Conservation (phyloP, 1,284 basidiomycete genomes). For the Ustilago lituana region DNA sequence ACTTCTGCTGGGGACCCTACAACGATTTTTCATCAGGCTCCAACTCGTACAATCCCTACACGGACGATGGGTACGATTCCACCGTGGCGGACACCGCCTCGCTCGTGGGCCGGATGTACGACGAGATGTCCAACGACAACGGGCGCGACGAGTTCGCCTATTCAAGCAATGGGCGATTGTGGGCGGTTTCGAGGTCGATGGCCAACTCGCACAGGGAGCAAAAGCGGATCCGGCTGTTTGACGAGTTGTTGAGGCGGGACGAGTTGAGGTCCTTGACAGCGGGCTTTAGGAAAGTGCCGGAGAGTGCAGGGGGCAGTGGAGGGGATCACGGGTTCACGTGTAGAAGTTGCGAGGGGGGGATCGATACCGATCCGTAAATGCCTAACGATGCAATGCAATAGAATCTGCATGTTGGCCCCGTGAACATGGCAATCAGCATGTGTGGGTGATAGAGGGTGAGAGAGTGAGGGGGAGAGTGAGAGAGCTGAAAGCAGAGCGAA, state of each 20-base stretch:
- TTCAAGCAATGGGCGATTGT: slow-evolving; percentile 3
- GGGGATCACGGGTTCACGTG: slow-evolving; percentile 3
- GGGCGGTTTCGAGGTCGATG: not conserved
- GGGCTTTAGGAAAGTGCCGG: slow-evolving; percentile 15
- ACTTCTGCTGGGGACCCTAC: too few relatives aligned
- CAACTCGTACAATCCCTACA: not conserved
- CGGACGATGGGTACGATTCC: slow-evolving; percentile 12
- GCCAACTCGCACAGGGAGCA: not conserved
- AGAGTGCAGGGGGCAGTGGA: slow-evolving; percentile 1
- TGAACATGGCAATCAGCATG: too few relatives aligned
- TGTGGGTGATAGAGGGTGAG: too few relatives aligned
- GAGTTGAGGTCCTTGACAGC: slow-evolving; percentile 15
- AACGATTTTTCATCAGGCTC: too few relatives aligned
- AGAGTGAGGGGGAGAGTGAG: too few relatives aligned
- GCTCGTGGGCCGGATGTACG: not conserved
- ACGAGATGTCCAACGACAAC: not conserved
- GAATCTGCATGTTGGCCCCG: too few relatives aligned
- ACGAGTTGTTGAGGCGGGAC: slow-evolving; percentile 23
- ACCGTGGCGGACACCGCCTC: not conserved
- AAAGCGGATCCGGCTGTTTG: slow-evolving; percentile 14
- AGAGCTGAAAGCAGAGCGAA: too few relatives aligned
- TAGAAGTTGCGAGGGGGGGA: slow-evolving; percentile 3
- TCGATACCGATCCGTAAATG: slow-evolving; percentile 15
- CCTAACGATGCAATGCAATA: too few relatives aligned
- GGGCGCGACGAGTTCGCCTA: too few relatives aligned